Conservation (phyloP, 2,329 filamentous ascomycete genomes). For the Exophiala alcalophila region DNA sequence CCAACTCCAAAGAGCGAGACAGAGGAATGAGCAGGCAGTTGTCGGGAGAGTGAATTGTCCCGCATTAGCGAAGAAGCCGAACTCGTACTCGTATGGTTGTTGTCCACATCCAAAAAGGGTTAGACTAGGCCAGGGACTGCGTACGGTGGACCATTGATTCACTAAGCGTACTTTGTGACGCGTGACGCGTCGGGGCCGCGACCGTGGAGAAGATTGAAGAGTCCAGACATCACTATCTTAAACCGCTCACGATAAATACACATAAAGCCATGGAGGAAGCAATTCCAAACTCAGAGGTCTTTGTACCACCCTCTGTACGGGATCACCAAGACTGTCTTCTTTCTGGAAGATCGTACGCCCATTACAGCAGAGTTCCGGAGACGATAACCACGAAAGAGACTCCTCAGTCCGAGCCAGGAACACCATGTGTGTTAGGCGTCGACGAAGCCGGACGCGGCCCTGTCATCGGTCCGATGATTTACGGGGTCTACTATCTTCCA, state of each 20-base stretch:
- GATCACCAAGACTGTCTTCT: slow-evolving; percentile 49
- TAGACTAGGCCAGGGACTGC: too few species aligned
- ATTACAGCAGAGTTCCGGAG: slow-evolving; percentile 67
- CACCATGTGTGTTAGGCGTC: slow-evolving; percentile 76
- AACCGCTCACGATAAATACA: background rate
- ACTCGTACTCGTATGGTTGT: too few species aligned
- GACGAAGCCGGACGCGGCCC: slow-evolving; percentile 93
- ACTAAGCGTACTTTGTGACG: background rate
- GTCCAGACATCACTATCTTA: too few species aligned
- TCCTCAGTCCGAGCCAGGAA: slow-evolving; percentile 34
- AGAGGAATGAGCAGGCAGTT: too few species aligned
- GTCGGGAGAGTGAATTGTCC: too few species aligned
- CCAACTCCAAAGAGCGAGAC: too few species aligned
- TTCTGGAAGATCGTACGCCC: slow-evolving; percentile 64
- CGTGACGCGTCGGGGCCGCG: too few species aligned
- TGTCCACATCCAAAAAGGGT: too few species aligned
- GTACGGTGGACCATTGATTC: background rate
- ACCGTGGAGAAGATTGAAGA: too few species aligned
- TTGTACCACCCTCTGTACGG: slow-evolving; percentile 69
- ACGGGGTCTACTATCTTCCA: slow-evolving; percentile 68
- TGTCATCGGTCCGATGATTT: slow-evolving; percentile 76
- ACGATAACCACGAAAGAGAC: slow-evolving; percentile 46
- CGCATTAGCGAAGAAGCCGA: too few species aligned
- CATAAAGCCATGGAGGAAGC: slow-evolving; percentile 33
- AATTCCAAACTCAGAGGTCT: slow-evolving; percentile 39